These are phyloP conservation scores for Xylaria bambusicola DNA, from an alignment of 495 filamentous ascomycete species.

Conservation along the genomic window DNA sequence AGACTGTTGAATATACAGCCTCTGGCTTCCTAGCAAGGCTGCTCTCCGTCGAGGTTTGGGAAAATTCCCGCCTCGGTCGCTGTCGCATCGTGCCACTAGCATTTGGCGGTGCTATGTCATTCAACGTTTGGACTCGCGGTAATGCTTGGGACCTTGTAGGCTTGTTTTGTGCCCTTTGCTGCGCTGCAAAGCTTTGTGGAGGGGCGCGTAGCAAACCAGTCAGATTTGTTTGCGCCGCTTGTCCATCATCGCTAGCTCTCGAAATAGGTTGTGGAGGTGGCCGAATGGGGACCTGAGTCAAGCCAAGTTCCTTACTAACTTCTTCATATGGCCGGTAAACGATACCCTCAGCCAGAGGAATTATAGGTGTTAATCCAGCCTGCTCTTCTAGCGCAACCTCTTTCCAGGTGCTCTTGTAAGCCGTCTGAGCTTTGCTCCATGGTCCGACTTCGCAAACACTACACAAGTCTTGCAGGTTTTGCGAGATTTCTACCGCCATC, in stretches of 20 bases:
- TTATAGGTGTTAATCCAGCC: constrained; percentile 65
- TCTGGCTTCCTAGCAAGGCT: constrained; percentile 22
- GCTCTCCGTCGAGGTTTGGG: constrained; percentile 23
- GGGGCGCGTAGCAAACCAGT: constrained; percentile 45
- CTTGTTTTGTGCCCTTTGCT: constrained; percentile 53
- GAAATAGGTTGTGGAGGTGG: constrained; percentile 20
- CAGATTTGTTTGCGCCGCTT: constrained; percentile 28
- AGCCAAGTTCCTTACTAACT: constrained; percentile 32
- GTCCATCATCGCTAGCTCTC: constrained; percentile 35
- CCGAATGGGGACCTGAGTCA: constrained; percentile 29
- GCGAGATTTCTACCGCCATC: constrained; percentile 35
- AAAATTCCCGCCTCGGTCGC: constrained; percentile 27
- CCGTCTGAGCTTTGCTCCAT: constrained; percentile 40
- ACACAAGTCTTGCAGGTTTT: constrained; percentile 45
- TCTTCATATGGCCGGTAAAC: constrained; percentile 65
- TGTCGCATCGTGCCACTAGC: constrained; percentile 35
- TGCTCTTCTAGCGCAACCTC: constrained; percentile 73
- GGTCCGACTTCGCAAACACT: constrained; percentile 52
- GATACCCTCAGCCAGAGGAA: constrained; percentile 67
- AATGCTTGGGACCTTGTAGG: constrained; percentile 30
- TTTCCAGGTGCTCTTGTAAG: constrained; percentile 62
- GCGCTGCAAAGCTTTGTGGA: constrained; percentile 60
- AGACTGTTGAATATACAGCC: constrained; percentile 6
- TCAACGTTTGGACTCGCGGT: constrained; percentile 25
- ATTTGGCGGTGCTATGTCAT: constrained; percentile 27